Conservation (phyloP, 805 yeast genomes). For the Ogataea haglerorum region DNA sequence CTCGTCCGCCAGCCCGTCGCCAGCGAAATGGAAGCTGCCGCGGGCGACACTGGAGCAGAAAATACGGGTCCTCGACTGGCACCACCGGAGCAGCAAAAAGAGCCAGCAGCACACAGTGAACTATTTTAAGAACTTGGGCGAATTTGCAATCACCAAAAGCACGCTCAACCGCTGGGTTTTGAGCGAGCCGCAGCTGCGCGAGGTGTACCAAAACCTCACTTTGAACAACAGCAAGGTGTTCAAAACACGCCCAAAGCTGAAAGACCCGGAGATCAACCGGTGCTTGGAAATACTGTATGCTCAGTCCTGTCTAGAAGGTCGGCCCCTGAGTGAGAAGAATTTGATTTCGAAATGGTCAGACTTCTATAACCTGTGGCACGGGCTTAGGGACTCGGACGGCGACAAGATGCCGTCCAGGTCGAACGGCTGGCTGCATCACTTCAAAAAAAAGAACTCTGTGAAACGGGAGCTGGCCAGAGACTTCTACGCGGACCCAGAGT, state of each 20-base stretch:
- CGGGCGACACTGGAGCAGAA: conserved; percentile 38
- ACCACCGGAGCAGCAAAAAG: conserved; percentile 26
- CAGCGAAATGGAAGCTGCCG: conserved; percentile 23
- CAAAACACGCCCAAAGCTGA: conserved; percentile 34
- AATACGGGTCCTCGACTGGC: conserved; percentile 37
- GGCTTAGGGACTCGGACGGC: conserved; percentile 1
- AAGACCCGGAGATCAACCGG: conserved; percentile 33
- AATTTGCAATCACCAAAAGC: conserved; percentile 37
- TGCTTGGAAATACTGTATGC: conserved; percentile 37
- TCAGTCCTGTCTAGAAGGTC: conserved; percentile 32
- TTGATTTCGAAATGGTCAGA: conserved; percentile 33
- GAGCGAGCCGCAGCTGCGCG: conserved; percentile 31
- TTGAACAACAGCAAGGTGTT: conserved; percentile 26
- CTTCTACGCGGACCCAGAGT: conserved; percentile 22
- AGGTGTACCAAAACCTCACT: conserved; percentile 27
- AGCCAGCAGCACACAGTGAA: conserved; percentile 36
- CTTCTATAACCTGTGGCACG: conserved; percentile 23
- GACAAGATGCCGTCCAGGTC: conserved; percentile 25
- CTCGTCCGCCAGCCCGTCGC: neutral
- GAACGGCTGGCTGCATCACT: conserved; percentile 42
- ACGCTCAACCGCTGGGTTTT: conserved; percentile 40
- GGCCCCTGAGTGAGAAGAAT: conserved; percentile 28
- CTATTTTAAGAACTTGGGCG: conserved; percentile 29
- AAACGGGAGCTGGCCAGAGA: conserved; percentile 28
- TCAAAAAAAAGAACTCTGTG: conserved; percentile 31